These are phyloP conservation scores for Scedosporium apiospermum DNA, from an alignment of 2,329 filamentous ascomycete genomes.

Conservation along the genomic window DNA sequence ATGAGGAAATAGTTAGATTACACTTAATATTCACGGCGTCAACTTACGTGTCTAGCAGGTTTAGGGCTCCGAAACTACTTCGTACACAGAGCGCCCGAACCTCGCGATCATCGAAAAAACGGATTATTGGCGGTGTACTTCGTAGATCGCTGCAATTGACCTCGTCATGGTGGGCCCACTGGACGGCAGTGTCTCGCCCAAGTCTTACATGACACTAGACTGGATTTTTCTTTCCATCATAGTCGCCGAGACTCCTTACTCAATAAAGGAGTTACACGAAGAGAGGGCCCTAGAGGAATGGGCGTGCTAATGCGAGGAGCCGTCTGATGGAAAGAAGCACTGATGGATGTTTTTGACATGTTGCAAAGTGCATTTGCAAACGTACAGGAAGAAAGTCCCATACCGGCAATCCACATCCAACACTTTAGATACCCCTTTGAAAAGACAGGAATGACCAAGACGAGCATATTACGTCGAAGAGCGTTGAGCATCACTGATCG, in stretches of 20 bases:
- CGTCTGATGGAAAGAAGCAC: too few relatives aligned
- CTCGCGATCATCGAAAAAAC: neutral
- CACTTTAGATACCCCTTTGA: too few relatives aligned
- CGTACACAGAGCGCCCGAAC: neutral
- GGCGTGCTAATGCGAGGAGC: too few relatives aligned
- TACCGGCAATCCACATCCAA: too few relatives aligned
- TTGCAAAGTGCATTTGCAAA: too few relatives aligned
- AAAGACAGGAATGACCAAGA: too few relatives aligned
- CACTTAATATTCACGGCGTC: neutral
- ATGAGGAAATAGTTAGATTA: neutral
- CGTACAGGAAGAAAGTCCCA: too few relatives aligned
- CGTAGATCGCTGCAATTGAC: constrained; percentile 10
- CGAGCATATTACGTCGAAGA: too few relatives aligned
- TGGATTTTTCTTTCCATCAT: neutral
- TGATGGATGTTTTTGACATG: too few relatives aligned
- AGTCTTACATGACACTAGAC: neutral
- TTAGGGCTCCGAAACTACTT: neutral
- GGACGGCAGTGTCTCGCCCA: neutral
- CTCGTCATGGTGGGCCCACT: neutral
- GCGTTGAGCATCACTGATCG: too few relatives aligned
- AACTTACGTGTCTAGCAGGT: neutral
- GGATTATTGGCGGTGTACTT: neutral
- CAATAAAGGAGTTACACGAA: too few relatives aligned
- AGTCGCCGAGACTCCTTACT: neutral
- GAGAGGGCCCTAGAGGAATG: too few relatives aligned